These are phyloP conservation scores for Boletus tylopilopsis DNA, from an alignment of 768 basidiomycete species.

Conservation along the genomic window DNA sequence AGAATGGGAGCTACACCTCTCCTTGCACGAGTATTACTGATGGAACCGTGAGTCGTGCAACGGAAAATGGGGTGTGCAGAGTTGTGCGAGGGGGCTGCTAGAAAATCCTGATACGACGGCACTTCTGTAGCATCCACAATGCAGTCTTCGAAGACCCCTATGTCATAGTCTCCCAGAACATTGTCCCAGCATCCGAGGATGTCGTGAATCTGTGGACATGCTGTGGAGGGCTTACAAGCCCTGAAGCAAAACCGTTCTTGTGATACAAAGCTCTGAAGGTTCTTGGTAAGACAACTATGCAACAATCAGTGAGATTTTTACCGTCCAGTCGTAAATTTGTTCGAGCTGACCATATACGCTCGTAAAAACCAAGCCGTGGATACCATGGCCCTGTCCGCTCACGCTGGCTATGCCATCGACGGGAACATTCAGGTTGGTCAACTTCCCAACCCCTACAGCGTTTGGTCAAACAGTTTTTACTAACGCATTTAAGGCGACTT, in stretches of 20 bases:
- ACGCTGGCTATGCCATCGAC: slow-evolving; percentile 55
- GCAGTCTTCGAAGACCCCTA: slow-evolving; percentile 49
- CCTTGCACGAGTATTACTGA: slow-evolving; percentile 44
- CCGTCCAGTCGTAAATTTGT: slow-evolving; percentile 74
- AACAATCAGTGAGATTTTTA: slow-evolving; percentile 20
- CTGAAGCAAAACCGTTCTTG: slow-evolving; percentile 66
- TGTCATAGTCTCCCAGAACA: slow-evolving; percentile 49
- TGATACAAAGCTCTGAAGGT: slow-evolving; percentile 56
- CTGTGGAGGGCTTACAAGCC: slow-evolving; percentile 51
- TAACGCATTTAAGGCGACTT: slow-evolving; percentile 12
- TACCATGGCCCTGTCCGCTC: slow-evolving; percentile 54
- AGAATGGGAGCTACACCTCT: slow-evolving; percentile 20
- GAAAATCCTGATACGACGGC: slow-evolving; percentile 58
- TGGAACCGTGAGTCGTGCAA: slow-evolving; percentile 51
- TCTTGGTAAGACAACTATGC: slow-evolving; percentile 7
- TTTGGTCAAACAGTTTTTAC: slow-evolving; percentile 14
- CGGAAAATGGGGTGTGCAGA: slow-evolving; percentile 55
- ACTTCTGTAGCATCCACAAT: slow-evolving; percentile 50
- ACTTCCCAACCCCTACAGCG: slow-evolving; percentile 57
- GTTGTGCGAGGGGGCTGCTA: slow-evolving; percentile 52
- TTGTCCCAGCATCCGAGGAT: slow-evolving; percentile 60
- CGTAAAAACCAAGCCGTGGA: slow-evolving; percentile 72
- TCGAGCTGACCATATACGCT: slow-evolving; percentile 55
- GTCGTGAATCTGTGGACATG: slow-evolving; percentile 61
- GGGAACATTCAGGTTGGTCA: slow-evolving; percentile 64